Percentiles rank a stretch among this genome's conserved stretches.
These are phyloP conservation scores for Aschersonia sp. DNA, from an alignment of 2,329 filamentous ascomycete genomes.

Conservation along the genomic window DNA sequence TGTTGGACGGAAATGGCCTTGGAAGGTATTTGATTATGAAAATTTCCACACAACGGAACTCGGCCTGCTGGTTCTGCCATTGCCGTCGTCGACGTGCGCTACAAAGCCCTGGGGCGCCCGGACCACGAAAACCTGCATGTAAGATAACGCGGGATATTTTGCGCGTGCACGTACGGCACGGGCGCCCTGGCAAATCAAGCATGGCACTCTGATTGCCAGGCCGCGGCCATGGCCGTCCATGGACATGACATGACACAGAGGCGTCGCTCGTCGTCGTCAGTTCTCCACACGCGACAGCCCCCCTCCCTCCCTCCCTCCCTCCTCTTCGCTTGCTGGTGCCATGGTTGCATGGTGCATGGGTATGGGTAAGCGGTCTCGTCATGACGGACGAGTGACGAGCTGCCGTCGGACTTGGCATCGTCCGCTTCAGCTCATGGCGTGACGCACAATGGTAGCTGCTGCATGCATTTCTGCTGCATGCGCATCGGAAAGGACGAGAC, in stretches of 20 bases:
- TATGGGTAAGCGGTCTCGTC: too few relatives aligned
- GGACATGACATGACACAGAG: neutral
- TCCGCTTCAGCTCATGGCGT: conserved; percentile 1
- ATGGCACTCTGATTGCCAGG: too few relatives aligned
- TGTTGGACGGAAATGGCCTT: neutral
- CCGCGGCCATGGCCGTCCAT: too few relatives aligned
- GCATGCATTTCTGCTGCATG: neutral
- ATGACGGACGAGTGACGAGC: neutral
- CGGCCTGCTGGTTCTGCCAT: neutral
- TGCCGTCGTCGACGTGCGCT: neutral
- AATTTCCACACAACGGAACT: neutral
- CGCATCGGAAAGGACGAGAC: neutral
- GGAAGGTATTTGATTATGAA: neutral
- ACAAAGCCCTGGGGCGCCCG: too few relatives aligned
- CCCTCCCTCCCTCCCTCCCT: neutral
- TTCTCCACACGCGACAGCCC: neutral
- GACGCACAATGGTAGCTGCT: neutral
- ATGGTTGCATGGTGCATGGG: too few relatives aligned
- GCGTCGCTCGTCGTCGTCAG: neutral
- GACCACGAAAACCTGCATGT: too few relatives aligned
- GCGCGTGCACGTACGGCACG: too few relatives aligned
- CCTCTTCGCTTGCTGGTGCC: too few relatives aligned
- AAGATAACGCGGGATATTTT: too few relatives aligned
- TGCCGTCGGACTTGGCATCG: neutral
- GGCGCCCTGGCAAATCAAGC: too few relatives aligned